These are phyloP conservation scores for Rhodotorula diobovata DNA, from an alignment of 768 basidiomycete species.

Conservation along the genomic window DNA sequence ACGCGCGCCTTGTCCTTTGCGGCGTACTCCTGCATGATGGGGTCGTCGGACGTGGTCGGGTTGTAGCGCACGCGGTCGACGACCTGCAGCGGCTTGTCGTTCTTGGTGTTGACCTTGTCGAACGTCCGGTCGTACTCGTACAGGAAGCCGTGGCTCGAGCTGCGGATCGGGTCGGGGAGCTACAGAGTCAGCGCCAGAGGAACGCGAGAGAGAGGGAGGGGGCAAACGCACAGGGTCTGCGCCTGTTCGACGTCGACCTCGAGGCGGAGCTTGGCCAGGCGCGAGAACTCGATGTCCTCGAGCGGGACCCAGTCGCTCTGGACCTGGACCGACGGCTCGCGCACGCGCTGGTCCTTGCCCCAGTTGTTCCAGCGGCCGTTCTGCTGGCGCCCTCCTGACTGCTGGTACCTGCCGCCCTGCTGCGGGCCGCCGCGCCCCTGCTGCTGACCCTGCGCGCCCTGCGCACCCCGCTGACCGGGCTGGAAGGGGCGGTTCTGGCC, in stretches of 20 bases:
- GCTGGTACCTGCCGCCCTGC: slow-evolving; percentile 48
- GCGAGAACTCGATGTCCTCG: slow-evolving; percentile 94
- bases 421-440: slow-evolving; percentile 26
- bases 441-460: background rate
- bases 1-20: slow-evolving; percentile 74
- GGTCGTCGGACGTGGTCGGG: slow-evolving; percentile 95
- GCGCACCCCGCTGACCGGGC: slow-evolving; percentile 44
- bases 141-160: slow-evolving; percentile 80
- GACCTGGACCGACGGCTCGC: slow-evolving; percentile 91
- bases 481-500: slow-evolving; percentile 54
- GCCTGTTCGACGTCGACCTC: slow-evolving; percentile 76
- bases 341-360: slow-evolving; percentile 62
- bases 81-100: slow-evolving; percentile 80
- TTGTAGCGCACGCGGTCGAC: slow-evolving; percentile 96
- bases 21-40: slow-evolving; percentile 88
- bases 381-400: slow-evolving; percentile 51
- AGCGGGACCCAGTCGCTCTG: slow-evolving; percentile 88
- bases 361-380: slow-evolving; percentile 34
- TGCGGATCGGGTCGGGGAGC: slow-evolving; percentile 57
- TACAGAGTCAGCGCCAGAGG: slow-evolving; percentile 16
- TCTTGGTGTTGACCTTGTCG: slow-evolving; percentile 91
- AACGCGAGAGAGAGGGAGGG: background rate
- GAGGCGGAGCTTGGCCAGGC: slow-evolving; percentile 82
- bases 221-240: slow-evolving; percentile 69
- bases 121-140: slow-evolving; percentile 90